Conservation (phyloP, 352 stramenopile species). For the Achlya hypogyna region DNA sequence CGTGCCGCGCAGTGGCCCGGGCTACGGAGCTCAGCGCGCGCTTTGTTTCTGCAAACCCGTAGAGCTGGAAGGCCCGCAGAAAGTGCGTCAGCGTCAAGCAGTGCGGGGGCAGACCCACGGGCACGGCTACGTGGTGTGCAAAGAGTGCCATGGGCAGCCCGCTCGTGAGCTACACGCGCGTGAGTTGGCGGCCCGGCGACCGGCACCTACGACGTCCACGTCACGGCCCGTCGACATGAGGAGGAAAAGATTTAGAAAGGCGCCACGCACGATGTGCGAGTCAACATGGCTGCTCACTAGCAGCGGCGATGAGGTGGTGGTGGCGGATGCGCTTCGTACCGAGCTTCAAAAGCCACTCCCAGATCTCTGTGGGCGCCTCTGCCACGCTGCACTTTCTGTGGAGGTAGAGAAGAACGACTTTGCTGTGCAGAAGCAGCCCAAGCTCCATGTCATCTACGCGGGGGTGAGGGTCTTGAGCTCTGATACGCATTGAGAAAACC, state of each 20-base stretch:
- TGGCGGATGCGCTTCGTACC: constrained; percentile 34
- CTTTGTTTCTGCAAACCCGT: constrained; percentile 77
- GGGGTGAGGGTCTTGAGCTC: not conserved
- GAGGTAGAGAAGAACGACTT: constrained; percentile 40
- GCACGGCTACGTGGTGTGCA: not conserved
- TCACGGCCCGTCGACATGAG: constrained; percentile 25
- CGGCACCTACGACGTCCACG: not conserved
- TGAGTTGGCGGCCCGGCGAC: too few species aligned
- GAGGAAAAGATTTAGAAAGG: constrained; percentile 64
- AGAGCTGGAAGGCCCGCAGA: constrained; percentile 59
- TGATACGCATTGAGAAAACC: too few species aligned
- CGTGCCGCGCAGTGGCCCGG: constrained; percentile 29
- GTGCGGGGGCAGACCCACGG: not conserved
- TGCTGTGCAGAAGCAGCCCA: constrained; percentile 52
- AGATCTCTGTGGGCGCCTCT: constrained; percentile 44
- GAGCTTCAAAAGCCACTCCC: constrained; percentile 68
- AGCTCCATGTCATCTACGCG: constrained; percentile 34
- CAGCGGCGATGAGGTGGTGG: not conserved
- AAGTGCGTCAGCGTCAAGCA: constrained; percentile 62
- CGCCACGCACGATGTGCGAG: constrained; percentile 54
- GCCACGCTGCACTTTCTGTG: constrained; percentile 4
- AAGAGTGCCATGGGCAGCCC: constrained; percentile 41
- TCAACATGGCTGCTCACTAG: constrained; percentile 66
- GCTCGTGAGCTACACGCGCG: constrained; percentile 12
- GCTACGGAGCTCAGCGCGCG: constrained; percentile 76